phyloP scores from a whole-genome alignment of 164 flowering plant genomes.

The Protea cynaroides region DNA sequence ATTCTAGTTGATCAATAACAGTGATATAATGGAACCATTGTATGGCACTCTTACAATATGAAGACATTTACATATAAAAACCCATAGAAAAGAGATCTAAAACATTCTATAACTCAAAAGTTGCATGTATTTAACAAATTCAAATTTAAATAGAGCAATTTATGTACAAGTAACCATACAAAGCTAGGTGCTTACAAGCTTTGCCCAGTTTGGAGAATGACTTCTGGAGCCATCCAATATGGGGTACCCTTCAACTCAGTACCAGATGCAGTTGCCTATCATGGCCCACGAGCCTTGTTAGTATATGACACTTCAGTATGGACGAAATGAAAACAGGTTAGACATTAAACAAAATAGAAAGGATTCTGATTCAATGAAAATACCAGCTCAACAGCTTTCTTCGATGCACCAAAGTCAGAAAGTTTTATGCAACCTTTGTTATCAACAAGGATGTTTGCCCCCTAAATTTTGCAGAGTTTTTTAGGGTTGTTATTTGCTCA shows the following conservation, averaged over 20 bases:
- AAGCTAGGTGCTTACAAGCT: constrained; percentile 62
- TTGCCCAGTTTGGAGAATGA: constrained; percentile 94
- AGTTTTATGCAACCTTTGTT: constrained; percentile 1
- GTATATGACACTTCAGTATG: not conserved
- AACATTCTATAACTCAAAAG: not conserved
- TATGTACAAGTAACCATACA: not conserved
- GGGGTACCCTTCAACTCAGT: constrained; percentile 99
- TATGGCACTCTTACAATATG: too few relatives aligned
- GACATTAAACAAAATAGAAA: not conserved
- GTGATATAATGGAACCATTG: too few relatives aligned
- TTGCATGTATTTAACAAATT: not conserved
- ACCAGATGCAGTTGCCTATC: constrained; percentile 88
- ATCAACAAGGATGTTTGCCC: constrained; percentile 12
- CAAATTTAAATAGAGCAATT: not conserved
- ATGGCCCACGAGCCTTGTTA: not conserved
- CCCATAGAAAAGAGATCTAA: not conserved
- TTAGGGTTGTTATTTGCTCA: not conserved
- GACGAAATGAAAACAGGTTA: not conserved
- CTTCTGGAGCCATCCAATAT: constrained; percentile 99
- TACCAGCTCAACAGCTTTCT: not conserved
- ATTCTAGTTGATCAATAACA: too few relatives aligned
- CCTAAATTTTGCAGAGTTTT: constrained; percentile 8
- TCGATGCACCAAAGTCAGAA: constrained; percentile 1
- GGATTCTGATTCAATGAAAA: too few relatives aligned
- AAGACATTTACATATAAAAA: too few relatives aligned